phyloP scores from a whole-genome alignment of 2,329 filamentous ascomycete genomes.

The Penicillium corylophilum region DNA sequence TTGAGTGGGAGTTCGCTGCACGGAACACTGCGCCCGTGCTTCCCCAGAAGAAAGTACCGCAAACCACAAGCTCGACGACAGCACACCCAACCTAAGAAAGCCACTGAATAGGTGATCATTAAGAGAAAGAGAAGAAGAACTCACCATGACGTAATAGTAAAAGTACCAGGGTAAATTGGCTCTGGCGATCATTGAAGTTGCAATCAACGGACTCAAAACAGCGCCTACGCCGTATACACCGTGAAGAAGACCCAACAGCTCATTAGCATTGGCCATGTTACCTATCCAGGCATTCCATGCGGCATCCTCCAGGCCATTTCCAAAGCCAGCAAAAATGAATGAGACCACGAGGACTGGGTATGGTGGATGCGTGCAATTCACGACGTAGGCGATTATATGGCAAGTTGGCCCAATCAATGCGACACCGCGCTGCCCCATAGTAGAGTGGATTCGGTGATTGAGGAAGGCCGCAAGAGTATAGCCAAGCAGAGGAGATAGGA shows the following conservation, averaged over 20 bases:
- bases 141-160: slow-evolving; percentile 75
- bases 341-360: slow-evolving; percentile 43
- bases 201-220: slow-evolving; percentile 66
- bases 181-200: slow-evolving; percentile 70
- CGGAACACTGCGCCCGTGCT: slow-evolving; percentile 20
- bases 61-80: slow-evolving; percentile 24
- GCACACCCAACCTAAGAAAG: slow-evolving; percentile 25
- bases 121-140: slow-evolving; percentile 14
- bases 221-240: slow-evolving; percentile 72
- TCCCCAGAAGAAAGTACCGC: slow-evolving; percentile 24
- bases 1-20: slow-evolving; percentile 5
- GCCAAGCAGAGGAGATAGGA: slow-evolving; percentile 49
- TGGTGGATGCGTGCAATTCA: slow-evolving; percentile 41
- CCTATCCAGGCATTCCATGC: slow-evolving; percentile 65
- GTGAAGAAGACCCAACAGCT: slow-evolving; percentile 71
- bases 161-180: slow-evolving; percentile 64
- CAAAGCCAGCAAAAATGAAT: slow-evolving; percentile 43
- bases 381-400: slow-evolving; percentile 39
- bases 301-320: slow-evolving; percentile 49
- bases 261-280: slow-evolving; percentile 71
- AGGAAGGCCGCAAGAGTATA: slow-evolving; percentile 49
- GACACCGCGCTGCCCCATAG: slow-evolving; percentile 66
- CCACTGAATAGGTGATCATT: neutral
- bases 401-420: slow-evolving; percentile 61
- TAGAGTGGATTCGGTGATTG: slow-evolving; percentile 45